Evolutionary conservation across 2,329 filamentous ascomycete genomes (phyloP).

Genomic region (Pyrenophora tritici-repentis): DNA sequence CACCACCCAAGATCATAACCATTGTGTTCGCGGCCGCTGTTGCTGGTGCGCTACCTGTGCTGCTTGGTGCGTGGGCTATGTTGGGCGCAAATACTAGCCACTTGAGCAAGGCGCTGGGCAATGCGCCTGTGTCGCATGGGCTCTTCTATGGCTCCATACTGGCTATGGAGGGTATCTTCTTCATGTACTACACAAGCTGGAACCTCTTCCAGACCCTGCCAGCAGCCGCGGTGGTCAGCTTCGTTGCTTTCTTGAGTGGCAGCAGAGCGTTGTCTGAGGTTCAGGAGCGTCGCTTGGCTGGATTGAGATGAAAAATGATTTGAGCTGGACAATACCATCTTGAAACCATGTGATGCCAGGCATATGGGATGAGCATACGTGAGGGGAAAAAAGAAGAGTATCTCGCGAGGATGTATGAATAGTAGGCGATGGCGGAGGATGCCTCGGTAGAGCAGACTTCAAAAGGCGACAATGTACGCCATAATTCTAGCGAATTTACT

Average conservation of each 20-base stretch:
- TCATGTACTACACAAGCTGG: slow-evolving; percentile 91
- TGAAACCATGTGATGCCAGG: not conserved
- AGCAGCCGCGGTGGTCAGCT: slow-evolving; percentile 68
- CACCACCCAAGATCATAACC: slow-evolving; percentile 79
- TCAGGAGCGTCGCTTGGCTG: slow-evolving; percentile 81
- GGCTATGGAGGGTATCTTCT: slow-evolving; percentile 88
- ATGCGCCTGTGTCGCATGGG: slow-evolving; percentile 78
- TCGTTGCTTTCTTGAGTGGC: slow-evolving; percentile 81
- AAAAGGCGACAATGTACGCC: not conserved
- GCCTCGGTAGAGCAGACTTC: not conserved
- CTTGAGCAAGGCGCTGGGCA: slow-evolving; percentile 72
- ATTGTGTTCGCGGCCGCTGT: slow-evolving; percentile 77
- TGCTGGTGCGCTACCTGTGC: slow-evolving; percentile 70
- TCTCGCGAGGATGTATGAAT: not conserved
- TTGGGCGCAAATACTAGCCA: slow-evolving; percentile 85
- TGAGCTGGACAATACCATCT: not conserved
- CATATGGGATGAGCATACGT: not conserved
- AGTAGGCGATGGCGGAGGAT: not conserved
- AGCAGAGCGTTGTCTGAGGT: slow-evolving; percentile 91
- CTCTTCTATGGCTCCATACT: slow-evolving; percentile 87
- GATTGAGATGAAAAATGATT: slow-evolving; percentile 56
- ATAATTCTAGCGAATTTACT: not conserved
- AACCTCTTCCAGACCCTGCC: slow-evolving; percentile 89
- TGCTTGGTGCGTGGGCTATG: slow-evolving; percentile 75
- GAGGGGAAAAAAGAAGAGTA: not conserved